A percentile compares a stretch with the other conserved stretches of the same genome.
phyloP scores from a whole-genome alignment of 129 eudicot species.

The Apium graveolens region DNA sequence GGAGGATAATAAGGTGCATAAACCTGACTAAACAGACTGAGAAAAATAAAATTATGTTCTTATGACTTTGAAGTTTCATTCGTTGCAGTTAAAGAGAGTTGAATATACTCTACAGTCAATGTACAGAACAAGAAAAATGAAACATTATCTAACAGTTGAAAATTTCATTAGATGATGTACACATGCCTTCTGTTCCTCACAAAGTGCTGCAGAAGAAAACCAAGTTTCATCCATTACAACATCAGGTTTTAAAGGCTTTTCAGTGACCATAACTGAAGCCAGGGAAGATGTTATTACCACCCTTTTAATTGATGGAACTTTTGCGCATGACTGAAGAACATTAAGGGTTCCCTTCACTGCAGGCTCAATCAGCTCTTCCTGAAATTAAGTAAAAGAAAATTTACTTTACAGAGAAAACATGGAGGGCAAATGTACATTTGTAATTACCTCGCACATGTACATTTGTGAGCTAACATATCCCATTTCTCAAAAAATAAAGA shows the following conservation, averaged over 20 bases:
- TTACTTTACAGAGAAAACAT: neutral
- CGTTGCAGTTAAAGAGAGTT: no score
- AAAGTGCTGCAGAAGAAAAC: conserved; percentile 31
- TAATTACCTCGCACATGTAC: neutral
- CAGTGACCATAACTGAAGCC: conserved; percentile 24
- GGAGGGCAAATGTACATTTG: neutral
- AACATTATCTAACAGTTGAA: neutral
- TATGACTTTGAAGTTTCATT: no score
- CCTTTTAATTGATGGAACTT: conserved; percentile 33
- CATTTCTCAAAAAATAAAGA: neutral
- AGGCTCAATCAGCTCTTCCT: conserved; percentile 42
- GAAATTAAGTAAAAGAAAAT: neutral
- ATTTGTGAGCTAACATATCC: neutral
- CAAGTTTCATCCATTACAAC: conserved; percentile 42
- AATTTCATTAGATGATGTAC: neutral
- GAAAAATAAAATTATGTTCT: no score
- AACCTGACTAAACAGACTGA: no score
- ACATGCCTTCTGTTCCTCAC: conserved; percentile 35
- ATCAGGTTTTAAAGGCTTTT: conserved; percentile 16
- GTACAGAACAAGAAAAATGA: neutral
- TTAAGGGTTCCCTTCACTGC: conserved; percentile 53
- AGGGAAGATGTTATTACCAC: conserved; percentile 51
- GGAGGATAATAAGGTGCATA: no score
- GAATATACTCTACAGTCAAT: neutral
- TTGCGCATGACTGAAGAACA: conserved; percentile 42